These are phyloP conservation scores for Penicillium sp. DNA, from an alignment of 2,329 filamentous ascomycete genomes.

Conservation along the genomic window DNA sequence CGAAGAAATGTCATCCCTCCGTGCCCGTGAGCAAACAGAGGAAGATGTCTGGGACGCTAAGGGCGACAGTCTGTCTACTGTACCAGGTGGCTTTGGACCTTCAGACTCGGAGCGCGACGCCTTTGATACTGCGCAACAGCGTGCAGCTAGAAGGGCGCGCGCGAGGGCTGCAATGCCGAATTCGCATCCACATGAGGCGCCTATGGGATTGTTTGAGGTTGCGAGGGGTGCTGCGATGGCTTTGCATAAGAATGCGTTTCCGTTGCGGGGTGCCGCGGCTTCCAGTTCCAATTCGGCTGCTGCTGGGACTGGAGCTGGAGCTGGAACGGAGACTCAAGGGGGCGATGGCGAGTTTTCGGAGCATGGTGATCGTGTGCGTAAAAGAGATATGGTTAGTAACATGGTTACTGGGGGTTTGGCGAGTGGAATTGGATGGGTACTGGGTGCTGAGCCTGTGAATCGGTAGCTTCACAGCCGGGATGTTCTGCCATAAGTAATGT, in stretches of 20 bases:
- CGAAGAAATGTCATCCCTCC: conserved; percentile 57
- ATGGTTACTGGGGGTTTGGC: conserved; percentile 63
- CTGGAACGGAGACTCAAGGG: neutral
- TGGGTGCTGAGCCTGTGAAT: conserved; percentile 54
- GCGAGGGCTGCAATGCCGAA: conserved; percentile 25
- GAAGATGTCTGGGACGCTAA: conserved; percentile 60
- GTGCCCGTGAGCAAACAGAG: conserved; percentile 55
- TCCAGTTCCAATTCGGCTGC: neutral
- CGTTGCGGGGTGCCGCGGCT: conserved; percentile 31
- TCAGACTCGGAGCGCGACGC: conserved; percentile 46
- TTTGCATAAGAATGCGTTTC: conserved; percentile 50
- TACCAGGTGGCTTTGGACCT: conserved; percentile 47
- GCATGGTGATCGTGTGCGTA: conserved; percentile 41
- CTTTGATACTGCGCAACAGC: conserved; percentile 44
- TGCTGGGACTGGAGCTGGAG: neutral
- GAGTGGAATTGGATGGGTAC: conserved; percentile 64
- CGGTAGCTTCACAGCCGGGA: conserved; percentile 15
- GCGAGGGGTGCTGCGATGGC: conserved; percentile 51
- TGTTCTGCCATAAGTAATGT: neutral
- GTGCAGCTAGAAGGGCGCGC: conserved; percentile 33
- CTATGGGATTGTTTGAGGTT: conserved; percentile 54
- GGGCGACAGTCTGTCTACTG: conserved; percentile 45
- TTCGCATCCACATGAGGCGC: conserved; percentile 44
- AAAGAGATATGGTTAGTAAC: conserved; percentile 60
- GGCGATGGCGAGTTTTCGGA: conserved; percentile 1